Evolutionary conservation across 495 filamentous ascomycete species (phyloP), one percentile per base, ranked within the genome.

Genomic region (Penicillium egyptiacum): DNA sequence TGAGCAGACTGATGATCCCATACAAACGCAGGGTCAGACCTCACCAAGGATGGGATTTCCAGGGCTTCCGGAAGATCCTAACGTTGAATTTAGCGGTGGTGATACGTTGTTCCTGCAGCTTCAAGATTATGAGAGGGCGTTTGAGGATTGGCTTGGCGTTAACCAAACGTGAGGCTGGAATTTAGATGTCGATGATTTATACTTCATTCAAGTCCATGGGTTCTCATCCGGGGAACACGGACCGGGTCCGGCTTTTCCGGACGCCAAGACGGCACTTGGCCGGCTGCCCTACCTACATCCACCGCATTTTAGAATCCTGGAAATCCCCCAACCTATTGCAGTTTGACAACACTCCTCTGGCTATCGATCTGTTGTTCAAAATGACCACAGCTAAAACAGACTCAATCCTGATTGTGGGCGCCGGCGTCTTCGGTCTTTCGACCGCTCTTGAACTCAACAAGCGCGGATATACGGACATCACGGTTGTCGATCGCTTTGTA

Each of bases 401-500:
- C 23, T 58, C 51, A 26, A 35, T 59, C 30, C 16, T 59, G 42
- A 59, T 59, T 16, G 37, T 59, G 30, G 57, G 57, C 22, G 57
- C 57, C 20, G 57, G 57, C 14, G 43, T 55, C 51, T 63, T 63
- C 28, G 60, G 60, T 22, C 56, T 60, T 9, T 59, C 60, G 16
- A 60, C 60, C 5, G 60, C 60, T 10, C 49, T 55, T 23, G 37
- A 63, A 23, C 52, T 63, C 2, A 42, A 47, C 11, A 46, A 48
- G 19, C 28, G 55, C 39, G 60, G 63, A 28, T 60, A 66, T 35
- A 52, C 17, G 2, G 56, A 67, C 22, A 60, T 67, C 33, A 61
- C 56, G 4, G 53, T 88, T 48, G 61, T 88, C 53, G 86, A 88
- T 65, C 76, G 83, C 30, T 75, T 71, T 12, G 54, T 72, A 67